Evolutionary conservation across 352 stramenopile genomes (phyloP).

Genomic region (Phytophthora rubi): DNA sequence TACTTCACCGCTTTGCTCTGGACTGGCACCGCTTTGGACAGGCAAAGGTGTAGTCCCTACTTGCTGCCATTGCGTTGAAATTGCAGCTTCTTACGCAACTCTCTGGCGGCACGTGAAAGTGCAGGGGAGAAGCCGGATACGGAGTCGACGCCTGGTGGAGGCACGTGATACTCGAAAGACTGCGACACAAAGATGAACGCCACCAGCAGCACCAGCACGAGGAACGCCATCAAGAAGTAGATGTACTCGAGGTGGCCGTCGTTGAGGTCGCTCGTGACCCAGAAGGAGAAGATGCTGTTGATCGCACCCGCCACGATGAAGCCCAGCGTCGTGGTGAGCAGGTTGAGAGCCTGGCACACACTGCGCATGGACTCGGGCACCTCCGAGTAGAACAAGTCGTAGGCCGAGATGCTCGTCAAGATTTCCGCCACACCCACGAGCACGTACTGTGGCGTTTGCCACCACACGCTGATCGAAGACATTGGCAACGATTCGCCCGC

Average conservation of each 20-base stretch:
- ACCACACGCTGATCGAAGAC: constrained; percentile 88
- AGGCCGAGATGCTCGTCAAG: constrained; percentile 89
- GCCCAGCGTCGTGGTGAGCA: constrained; percentile 90
- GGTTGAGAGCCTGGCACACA: constrained; percentile 90
- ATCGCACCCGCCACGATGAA: constrained; percentile 83
- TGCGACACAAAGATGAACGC: constrained; percentile 74
- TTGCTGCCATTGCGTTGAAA: constrained; percentile 37
- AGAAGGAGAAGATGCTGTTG: constrained; percentile 92
- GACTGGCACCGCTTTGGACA: too few relatives aligned
- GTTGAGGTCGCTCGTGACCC: constrained; percentile 92
- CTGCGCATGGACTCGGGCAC: constrained; percentile 92
- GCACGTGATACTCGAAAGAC: constrained; percentile 84
- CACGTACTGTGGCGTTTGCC: constrained; percentile 92
- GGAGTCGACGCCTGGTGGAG: constrained; percentile 46
- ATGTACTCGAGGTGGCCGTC: constrained; percentile 90
- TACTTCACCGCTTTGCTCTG: too few relatives aligned
- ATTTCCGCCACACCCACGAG: constrained; percentile 91
- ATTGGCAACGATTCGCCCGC: constrained; percentile 70
- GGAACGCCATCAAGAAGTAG: constrained; percentile 82
- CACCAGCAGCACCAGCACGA: constrained; percentile 70
- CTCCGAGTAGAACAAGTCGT: constrained; percentile 94
- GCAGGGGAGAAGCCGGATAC: constrained; percentile 72
- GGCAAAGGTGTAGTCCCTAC: constrained; percentile 15
- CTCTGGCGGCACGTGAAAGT: constrained; percentile 55
- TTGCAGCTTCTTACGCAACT: constrained; percentile 48